Conservation (phyloP, 306 rosid species). For the Fragaria nilgerrensis region DNA sequence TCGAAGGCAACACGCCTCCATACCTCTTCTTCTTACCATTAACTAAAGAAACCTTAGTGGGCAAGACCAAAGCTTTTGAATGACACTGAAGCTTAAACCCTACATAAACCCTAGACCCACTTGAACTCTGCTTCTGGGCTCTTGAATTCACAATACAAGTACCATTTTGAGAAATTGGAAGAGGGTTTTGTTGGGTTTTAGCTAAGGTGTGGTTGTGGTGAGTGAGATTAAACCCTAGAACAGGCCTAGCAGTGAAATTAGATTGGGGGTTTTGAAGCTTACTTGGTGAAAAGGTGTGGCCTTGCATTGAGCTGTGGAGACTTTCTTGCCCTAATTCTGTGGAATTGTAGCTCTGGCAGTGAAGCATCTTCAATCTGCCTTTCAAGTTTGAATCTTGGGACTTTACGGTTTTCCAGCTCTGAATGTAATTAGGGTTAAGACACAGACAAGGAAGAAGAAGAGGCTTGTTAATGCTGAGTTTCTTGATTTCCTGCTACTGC, state of each 20-base stretch:
- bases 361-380: slow-evolving; percentile 27
- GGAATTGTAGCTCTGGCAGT: slow-evolving; percentile 22
- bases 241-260: slow-evolving; percentile 26
- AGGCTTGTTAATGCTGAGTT: background rate
- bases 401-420: slow-evolving; percentile 12
- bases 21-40: slow-evolving; percentile 37
- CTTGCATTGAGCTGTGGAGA: slow-evolving; percentile 33
- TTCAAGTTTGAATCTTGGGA: background rate
- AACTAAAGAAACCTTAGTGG: slow-evolving; percentile 28
- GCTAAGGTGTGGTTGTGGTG: slow-evolving; percentile 6
- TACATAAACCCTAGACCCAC: slow-evolving; percentile 26
- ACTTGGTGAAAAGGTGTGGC: slow-evolving; percentile 19
- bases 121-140: slow-evolving; percentile 17
- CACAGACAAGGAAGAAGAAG: background rate
- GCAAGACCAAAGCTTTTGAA: slow-evolving; percentile 38
- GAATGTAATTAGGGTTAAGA: background rate
- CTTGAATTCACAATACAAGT: slow-evolving; percentile 12
- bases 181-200: slow-evolving; percentile 13
- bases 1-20: slow-evolving; percentile 50
- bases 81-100: slow-evolving; percentile 48
- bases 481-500: background rate
- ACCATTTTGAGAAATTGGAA: slow-evolving; percentile 2
- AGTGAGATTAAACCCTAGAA: slow-evolving; percentile 24
- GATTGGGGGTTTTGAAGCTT: slow-evolving; percentile 27
- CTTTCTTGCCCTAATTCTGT: slow-evolving; percentile 43